These are phyloP conservation scores for Osmanthus fragrans DNA, from an alignment of 257 asterid genomes.

Conservation along the genomic window DNA sequence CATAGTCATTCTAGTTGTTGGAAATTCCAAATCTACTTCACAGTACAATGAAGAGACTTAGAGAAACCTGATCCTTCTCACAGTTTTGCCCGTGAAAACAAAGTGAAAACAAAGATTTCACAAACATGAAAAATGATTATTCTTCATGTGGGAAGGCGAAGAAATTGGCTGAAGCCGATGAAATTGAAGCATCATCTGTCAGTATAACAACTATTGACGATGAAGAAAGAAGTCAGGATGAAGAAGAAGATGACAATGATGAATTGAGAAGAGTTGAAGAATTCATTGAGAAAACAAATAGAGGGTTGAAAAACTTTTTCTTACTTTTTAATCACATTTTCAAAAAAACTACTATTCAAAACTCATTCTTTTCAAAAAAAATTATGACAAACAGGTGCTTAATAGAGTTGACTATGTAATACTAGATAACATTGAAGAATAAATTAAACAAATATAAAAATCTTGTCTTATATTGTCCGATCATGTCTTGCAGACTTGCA, in stretches of 20 bases:
- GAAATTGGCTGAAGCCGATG: neutral
- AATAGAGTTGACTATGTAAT: too few species aligned
- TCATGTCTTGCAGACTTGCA: neutral
- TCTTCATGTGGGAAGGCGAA: conserved; percentile 5
- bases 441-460: too few species aligned
- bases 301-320: conserved; percentile 35
- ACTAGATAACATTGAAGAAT: neutral
- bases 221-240: neutral
- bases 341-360: too few species aligned
- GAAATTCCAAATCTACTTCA: conserved; percentile 31
- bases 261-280: conserved; percentile 54
- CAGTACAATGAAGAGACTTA: conserved; percentile 10
- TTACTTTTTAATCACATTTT: too few species aligned
- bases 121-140: neutral
- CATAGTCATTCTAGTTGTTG: conserved; percentile 47
- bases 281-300: conserved; percentile 50
- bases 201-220: conserved; percentile 20
- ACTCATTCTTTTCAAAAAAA: too few species aligned
- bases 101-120: neutral
- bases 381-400: too few species aligned
- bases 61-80: conserved; percentile 13
- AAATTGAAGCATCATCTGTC: conserved; percentile 15
- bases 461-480: too few species aligned
- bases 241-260: conserved; percentile 32
- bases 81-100: neutral